phyloP scores from a whole-genome alignment of 2,329 filamentous ascomycete genomes.

The Penicillium hesseltinei region DNA sequence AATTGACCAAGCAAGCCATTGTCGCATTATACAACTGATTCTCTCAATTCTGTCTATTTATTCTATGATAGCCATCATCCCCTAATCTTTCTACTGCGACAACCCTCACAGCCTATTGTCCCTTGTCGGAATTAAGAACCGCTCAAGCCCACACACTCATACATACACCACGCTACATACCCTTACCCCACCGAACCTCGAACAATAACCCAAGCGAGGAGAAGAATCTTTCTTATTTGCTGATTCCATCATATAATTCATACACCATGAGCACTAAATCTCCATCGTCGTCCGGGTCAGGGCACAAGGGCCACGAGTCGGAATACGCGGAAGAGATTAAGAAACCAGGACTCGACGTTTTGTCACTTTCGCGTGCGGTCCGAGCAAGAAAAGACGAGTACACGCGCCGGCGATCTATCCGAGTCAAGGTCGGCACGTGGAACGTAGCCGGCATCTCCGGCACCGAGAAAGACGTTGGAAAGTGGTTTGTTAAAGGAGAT shows the following conservation, averaged over 20 bases:
- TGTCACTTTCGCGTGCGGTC: slow-evolving; percentile 58
- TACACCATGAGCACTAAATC: slow-evolving; percentile 12
- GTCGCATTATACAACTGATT: slow-evolving; percentile 9
- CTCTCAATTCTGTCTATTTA: not conserved
- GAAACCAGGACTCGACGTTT: slow-evolving; percentile 28
- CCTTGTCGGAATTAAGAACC: slow-evolving; percentile 12
- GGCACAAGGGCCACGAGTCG: slow-evolving; percentile 14
- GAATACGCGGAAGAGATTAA: slow-evolving; percentile 18
- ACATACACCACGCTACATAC: slow-evolving; percentile 5
- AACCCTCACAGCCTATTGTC: not conserved
- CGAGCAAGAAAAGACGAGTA: slow-evolving; percentile 76
- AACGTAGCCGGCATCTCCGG: slow-evolving; percentile 85
- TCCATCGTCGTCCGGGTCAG: slow-evolving; percentile 9
- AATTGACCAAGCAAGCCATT: slow-evolving; percentile 5
- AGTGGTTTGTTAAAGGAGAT: slow-evolving; percentile 81
- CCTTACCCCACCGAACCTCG: not conserved
- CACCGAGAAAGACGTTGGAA: slow-evolving; percentile 80
- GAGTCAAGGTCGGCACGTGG: slow-evolving; percentile 91
- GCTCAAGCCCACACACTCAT: slow-evolving; percentile 2
- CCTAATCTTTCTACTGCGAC: not conserved
- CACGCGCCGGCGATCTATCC: slow-evolving; percentile 68
- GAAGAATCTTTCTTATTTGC: not conserved
- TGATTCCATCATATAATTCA: not conserved
- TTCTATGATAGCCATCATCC: not conserved
- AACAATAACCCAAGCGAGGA: not conserved